Evolutionary conservation across 2,329 filamentous ascomycete genomes (phyloP).

Genomic region (Pestalotiopsis sp.): DNA sequence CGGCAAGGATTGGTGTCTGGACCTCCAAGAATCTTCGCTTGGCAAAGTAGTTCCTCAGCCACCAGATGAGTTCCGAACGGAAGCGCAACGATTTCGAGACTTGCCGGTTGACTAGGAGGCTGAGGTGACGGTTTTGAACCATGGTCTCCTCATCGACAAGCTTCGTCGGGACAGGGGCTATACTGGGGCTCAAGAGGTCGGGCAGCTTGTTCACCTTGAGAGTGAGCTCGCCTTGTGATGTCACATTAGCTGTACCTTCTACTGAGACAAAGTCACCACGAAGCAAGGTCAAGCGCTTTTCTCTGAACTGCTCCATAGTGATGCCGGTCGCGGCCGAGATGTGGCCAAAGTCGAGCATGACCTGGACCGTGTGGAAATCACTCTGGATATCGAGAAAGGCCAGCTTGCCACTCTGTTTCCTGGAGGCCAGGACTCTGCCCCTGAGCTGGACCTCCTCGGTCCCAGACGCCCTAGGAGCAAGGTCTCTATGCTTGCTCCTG

Average conservation of each 20-base stretch:
- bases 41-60: constrained; percentile 74
- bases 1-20: constrained; percentile 84
- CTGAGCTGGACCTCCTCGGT: constrained; percentile 32
- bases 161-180: constrained; percentile 76
- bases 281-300: constrained; percentile 66
- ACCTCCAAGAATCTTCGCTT: constrained; percentile 79
- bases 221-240: constrained; percentile 74
- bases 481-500: constrained; percentile 32
- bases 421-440: constrained; percentile 30
- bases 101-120: constrained; percentile 76
- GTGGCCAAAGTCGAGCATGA: constrained; percentile 69
- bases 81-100: constrained; percentile 71
- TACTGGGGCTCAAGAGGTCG: constrained; percentile 71
- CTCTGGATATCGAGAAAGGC: constrained; percentile 82
- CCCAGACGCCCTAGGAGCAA: constrained; percentile 16
- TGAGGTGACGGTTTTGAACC: constrained; percentile 78
- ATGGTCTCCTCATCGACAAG: constrained; percentile 72
- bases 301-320: constrained; percentile 50
- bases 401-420: constrained; percentile 66
- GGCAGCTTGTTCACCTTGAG: constrained; percentile 71
- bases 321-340: constrained; percentile 32
- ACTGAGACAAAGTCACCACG: constrained; percentile 75
- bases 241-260: constrained; percentile 70
- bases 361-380: constrained; percentile 72
- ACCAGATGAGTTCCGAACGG: constrained; percentile 73